A percentile compares a stretch with the other conserved stretches of the same genome.
These are phyloP conservation scores for Fistulina hepatica DNA, from an alignment of 1,284 basidiomycete genomes.

Conservation along the genomic window DNA sequence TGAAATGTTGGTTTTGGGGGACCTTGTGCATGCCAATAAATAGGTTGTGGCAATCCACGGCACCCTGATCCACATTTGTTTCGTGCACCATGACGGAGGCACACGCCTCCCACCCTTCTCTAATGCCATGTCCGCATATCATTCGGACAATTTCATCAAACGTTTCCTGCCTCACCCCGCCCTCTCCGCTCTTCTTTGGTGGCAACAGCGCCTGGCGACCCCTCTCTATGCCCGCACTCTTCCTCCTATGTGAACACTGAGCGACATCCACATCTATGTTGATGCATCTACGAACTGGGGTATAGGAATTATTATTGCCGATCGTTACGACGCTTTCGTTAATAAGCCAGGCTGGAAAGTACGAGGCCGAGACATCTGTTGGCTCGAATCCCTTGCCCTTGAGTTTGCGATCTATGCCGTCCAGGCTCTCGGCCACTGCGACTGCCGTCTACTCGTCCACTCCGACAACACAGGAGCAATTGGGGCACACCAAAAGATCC, in stretches of 20 bases:
- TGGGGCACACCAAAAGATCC: conserved; percentile 25
- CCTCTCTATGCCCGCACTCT: conserved; percentile 1
- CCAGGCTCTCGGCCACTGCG: conserved; percentile 9
- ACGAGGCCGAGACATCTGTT: conserved; percentile 25
- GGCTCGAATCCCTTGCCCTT: conserved; percentile 25
- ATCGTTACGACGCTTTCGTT: conserved; percentile 3
- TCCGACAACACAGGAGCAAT: conserved; percentile 33
- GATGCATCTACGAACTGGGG: conserved; percentile 9
- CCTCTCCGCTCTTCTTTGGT: conserved; percentile 3
- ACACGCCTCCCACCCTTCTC: conserved; percentile 5
- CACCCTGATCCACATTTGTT: conserved; percentile 6
- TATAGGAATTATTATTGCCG: background rate
- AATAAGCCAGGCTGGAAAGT: conserved; percentile 19
- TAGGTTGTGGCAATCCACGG: conserved; percentile 3
- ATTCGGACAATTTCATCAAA: background rate
- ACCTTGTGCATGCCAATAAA: too few species aligned
- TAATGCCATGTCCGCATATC: too few species aligned
- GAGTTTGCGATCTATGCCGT: conserved; percentile 20
- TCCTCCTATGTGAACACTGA: too few species aligned
- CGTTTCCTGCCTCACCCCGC: background rate
- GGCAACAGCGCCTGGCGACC: background rate
- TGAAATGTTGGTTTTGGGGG: too few species aligned
- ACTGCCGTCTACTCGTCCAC: conserved; percentile 21
- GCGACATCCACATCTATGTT: too few species aligned
- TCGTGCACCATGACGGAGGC: conserved; percentile 6